Base-by-base conservation (phyloP, 805 yeast species). In the Barnettozyma wickerhamii region DNA sequence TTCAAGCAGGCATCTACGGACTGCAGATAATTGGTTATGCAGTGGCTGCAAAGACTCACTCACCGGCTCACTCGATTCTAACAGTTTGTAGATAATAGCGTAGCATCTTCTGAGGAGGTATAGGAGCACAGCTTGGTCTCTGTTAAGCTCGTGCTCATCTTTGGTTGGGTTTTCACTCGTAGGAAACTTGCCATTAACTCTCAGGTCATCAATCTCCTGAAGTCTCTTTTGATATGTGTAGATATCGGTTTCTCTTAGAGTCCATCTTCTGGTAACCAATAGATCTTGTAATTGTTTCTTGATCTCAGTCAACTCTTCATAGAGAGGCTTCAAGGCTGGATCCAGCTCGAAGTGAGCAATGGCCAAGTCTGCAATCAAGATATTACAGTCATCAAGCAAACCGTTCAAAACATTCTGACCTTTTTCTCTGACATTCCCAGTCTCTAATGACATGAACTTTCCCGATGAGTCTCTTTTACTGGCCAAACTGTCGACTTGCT, bases 231-330 rank as follows among this genome's bases (percentile, higher is more conserved):
- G 95, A 59, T 85, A 90, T 36, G 74, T 72, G 65, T 84, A 93
- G 46, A 93, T 71, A 64, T 93, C 99, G 0, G 99, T 93, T 56
- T 90, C 96, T 56, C 99, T 78, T 66, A 93, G 69, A 2, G 98
- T 91, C 99, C 99, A 93, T 60, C 99, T 77, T 63, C 96, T 81
- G 3, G 99, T 93, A 33, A 93, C 79, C 52, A 91, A 71, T 47
- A 93, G 68, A 50, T 86, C 87, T 52, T 87, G 96, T 46, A 93
- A 71, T 15, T 81, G 81, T 19, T 77, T 71, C 59, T 88, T 86
- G 51, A 88, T 71, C 33, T 73, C 76, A 23, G 75, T 66, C 49
- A 93, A 68, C 43, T 76, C 71, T 36, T 75, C 71, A 63, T 85
- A 90, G 21, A 84, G 69, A 14, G 76, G 76, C 37, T 69, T 66